Percentiles rank a stretch among this genome's conserved stretches.
Conservation (phyloP, 2,329 filamentous ascomycete species). For the Diaporthe citri region DNA sequence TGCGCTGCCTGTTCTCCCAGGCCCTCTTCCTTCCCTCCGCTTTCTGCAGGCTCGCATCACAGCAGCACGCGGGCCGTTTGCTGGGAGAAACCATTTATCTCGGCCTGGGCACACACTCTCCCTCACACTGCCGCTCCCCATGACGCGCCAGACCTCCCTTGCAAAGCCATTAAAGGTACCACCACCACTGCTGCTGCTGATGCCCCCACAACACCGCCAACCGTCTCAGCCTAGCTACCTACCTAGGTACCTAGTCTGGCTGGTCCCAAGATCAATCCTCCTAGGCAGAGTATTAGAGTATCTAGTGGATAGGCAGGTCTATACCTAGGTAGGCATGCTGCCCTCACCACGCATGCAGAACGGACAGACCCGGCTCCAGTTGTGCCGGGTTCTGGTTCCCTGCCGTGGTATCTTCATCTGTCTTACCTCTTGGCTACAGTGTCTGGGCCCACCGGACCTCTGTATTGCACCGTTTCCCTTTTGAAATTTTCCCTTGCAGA, state of each 20-base stretch:
- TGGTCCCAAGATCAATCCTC: neutral
- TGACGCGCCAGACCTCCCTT: constrained; percentile 26
- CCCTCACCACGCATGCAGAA: neutral
- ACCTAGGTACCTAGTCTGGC: neutral
- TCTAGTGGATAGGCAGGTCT: neutral
- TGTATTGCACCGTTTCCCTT: constrained; percentile 1
- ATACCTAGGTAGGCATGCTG: neutral
- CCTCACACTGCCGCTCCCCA: constrained; percentile 4
- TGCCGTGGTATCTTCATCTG: neutral
- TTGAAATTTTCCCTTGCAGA: constrained; percentile 27
- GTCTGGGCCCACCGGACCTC: neutral
- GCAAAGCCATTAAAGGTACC: neutral
- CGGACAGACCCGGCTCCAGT: neutral
- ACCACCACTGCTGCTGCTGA: neutral
- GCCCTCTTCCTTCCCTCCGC: neutral
- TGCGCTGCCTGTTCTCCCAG: neutral
- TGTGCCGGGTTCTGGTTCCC: neutral
- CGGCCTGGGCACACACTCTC: constrained; percentile 14
- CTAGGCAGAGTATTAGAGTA: neutral
- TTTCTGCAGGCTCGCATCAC: constrained; percentile 4
- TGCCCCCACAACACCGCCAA: neutral
- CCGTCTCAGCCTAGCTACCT: neutral
- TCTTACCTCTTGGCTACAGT: neutral
- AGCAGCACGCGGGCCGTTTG: constrained; percentile 8
- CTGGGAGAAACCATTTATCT: constrained; percentile 20